A percentile compares a stretch with the other conserved stretches of the same genome.
Evolutionary conservation across 805 yeast genomes (phyloP).

Genomic region (Brettanomyces nanus): DNA sequence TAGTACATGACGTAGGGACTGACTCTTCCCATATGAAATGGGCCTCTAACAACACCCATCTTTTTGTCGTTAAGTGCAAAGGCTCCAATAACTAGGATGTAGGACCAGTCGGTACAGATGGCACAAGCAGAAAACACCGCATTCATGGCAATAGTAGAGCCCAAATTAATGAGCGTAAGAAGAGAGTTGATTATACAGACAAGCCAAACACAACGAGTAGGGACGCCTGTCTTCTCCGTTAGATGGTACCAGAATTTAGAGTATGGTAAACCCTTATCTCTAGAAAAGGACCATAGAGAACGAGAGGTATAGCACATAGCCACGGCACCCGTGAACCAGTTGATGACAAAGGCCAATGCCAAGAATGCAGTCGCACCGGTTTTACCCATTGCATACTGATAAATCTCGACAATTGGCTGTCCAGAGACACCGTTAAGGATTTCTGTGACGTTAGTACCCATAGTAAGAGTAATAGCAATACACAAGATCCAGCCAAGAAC

Average conservation of each 20-base stretch:
- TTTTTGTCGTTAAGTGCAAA: slow-evolving; percentile 37
- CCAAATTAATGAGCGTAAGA: slow-evolving; percentile 36
- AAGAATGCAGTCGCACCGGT: slow-evolving; percentile 44
- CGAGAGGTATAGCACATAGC: slow-evolving; percentile 42
- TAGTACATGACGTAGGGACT: slow-evolving; percentile 33
- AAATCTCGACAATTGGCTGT: slow-evolving; percentile 46
- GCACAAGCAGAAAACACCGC: slow-evolving; percentile 49
- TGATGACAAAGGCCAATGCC: slow-evolving; percentile 38
- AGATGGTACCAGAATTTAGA: slow-evolving; percentile 34
- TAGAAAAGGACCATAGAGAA: slow-evolving; percentile 48
- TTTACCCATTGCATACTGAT: slow-evolving; percentile 43
- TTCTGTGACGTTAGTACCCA: slow-evolving; percentile 31
- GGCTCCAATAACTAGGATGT: slow-evolving; percentile 37
- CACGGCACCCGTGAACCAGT: slow-evolving; percentile 47
- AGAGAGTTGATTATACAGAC: slow-evolving; percentile 33
- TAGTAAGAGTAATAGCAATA: slow-evolving; percentile 38
- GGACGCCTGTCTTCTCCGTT: slow-evolving; percentile 31
- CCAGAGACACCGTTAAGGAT: slow-evolving; percentile 32
- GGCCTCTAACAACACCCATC: slow-evolving; percentile 40
- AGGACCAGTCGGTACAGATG: slow-evolving; percentile 42
- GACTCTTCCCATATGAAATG: slow-evolving; percentile 36
- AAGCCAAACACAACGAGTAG: slow-evolving; percentile 38
- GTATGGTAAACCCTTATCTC: slow-evolving; percentile 47
- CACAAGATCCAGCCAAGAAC: slow-evolving; percentile 41
- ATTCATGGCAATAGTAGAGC: slow-evolving; percentile 38